These are phyloP conservation scores for Mucuna pruriens DNA, from an alignment of 306 rosid genomes.

Conservation along the genomic window DNA sequence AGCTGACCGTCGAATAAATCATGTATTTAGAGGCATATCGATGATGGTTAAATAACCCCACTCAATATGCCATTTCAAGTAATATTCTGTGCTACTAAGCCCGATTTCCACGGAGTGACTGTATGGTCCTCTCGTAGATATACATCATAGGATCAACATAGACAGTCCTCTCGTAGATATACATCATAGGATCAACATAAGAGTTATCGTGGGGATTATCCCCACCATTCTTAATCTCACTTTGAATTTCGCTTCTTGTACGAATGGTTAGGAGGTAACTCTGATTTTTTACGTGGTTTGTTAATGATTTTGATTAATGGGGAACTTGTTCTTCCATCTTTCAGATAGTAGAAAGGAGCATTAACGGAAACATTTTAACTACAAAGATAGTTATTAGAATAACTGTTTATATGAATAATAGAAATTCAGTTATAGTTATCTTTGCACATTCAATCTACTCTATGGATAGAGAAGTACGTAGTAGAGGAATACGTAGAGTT, in stretches of 20 bases:
- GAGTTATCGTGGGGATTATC: neutral
- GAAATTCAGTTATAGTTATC: too few species aligned
- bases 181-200: neutral
- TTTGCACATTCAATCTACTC: too few species aligned
- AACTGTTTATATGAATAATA: too few species aligned
- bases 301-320: neutral
- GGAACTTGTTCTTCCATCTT: too few species aligned
- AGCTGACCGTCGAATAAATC: conserved; percentile 28
- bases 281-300: neutral
- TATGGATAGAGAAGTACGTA: too few species aligned
- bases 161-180: neutral
- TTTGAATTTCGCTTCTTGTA: neutral
- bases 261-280: neutral
- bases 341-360: too few species aligned
- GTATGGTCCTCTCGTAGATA: neutral
- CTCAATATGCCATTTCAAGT: conserved; percentile 9
- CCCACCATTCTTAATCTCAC: neutral
- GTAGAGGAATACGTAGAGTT: too few species aligned
- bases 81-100: neutral
- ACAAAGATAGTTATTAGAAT: too few species aligned
- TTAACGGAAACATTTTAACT: too few species aligned
- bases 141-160: neutral
- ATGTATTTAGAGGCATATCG: neutral
- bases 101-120: neutral
- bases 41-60: neutral